phyloP scores from a whole-genome alignment of 106 monocot genomes.

The Cymbidium sinense region DNA sequence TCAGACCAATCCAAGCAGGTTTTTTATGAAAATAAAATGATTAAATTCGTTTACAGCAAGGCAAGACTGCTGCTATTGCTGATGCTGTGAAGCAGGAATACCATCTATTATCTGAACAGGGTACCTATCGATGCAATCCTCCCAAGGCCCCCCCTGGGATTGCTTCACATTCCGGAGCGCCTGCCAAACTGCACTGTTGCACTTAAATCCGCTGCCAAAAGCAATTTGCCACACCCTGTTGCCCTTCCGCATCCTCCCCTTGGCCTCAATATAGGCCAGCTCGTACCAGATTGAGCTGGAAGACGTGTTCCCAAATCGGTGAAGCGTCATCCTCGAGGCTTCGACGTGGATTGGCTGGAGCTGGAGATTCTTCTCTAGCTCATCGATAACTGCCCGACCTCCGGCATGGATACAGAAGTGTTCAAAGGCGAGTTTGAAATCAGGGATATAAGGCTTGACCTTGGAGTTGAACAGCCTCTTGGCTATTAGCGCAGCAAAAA shows the following conservation, averaged over 20 bases:
- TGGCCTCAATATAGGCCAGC: slow-evolving; percentile 20
- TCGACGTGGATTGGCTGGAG: slow-evolving; percentile 18
- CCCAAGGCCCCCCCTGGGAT: slow-evolving; percentile 39
- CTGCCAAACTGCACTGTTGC: slow-evolving; percentile 18
- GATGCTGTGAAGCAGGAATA: slow-evolving; percentile 10
- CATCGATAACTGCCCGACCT: slow-evolving; percentile 24
- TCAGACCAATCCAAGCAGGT: not conserved
- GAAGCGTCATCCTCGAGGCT: slow-evolving; percentile 21
- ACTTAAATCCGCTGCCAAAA: slow-evolving; percentile 25
- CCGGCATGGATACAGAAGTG: slow-evolving; percentile 26
- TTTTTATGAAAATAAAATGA: not conserved
- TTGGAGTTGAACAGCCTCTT: slow-evolving; percentile 23
- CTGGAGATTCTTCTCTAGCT: slow-evolving; percentile 27
- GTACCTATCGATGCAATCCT: slow-evolving; percentile 53
- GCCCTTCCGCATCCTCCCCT: slow-evolving; percentile 16
- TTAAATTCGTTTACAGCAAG: not conserved
- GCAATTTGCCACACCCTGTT: slow-evolving; percentile 25
- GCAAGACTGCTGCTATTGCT: not conserved
- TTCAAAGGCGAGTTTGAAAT: slow-evolving; percentile 25
- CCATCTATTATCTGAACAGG: slow-evolving; percentile 51
- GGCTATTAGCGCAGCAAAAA: slow-evolving; percentile 14
- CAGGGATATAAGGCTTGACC: slow-evolving; percentile 23
- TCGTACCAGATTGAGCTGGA: slow-evolving; percentile 29
- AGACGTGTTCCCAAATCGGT: slow-evolving; percentile 24
- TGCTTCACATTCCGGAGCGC: slow-evolving; percentile 52